A percentile compares a stretch with the other conserved stretches of the same genome.
These are phyloP conservation scores for Penicillium coprophilum DNA, from an alignment of 495 filamentous ascomycete species.

Conservation along the genomic window DNA sequence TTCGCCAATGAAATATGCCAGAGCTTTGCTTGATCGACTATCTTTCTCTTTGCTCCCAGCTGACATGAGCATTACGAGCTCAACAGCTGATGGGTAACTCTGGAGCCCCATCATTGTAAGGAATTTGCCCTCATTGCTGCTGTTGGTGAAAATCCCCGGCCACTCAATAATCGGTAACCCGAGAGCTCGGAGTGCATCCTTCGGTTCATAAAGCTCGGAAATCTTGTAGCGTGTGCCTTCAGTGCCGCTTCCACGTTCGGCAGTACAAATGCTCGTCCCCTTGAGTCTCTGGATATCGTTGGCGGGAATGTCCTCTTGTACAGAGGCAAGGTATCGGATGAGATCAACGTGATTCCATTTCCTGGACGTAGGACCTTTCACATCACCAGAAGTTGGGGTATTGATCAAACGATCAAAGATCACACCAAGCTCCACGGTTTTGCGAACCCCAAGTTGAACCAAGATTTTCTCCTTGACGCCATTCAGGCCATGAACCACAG, in stretches of 20 bases:
- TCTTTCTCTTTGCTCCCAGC: slow-evolving; percentile 56
- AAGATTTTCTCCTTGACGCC: slow-evolving; percentile 89
- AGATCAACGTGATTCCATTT: slow-evolving; percentile 94
- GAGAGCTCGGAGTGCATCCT: slow-evolving; percentile 64
- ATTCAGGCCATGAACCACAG: slow-evolving; percentile 69
- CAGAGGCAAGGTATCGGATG: slow-evolving; percentile 88
- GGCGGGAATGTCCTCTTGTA: slow-evolving; percentile 82
- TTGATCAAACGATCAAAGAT: slow-evolving; percentile 85
- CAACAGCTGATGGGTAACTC: slow-evolving; percentile 62
- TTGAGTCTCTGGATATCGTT: slow-evolving; percentile 80
- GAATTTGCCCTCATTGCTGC: slow-evolving; percentile 70
- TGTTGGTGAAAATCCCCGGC: slow-evolving; percentile 64
- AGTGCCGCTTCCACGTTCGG: slow-evolving; percentile 53
- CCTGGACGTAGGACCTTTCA: slow-evolving; percentile 31
- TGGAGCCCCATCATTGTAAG: slow-evolving; percentile 68
- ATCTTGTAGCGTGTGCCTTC: slow-evolving; percentile 66
- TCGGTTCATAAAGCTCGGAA: slow-evolving; percentile 83
- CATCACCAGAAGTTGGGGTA: slow-evolving; percentile 42
- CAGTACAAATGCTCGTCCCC: slow-evolving; percentile 74
- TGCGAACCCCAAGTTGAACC: slow-evolving; percentile 69
- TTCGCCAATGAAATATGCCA: slow-evolving; percentile 81
- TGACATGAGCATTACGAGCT: slow-evolving; percentile 74
- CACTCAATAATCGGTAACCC: slow-evolving; percentile 81
- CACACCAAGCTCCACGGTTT: slow-evolving; percentile 87
- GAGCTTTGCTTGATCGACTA: slow-evolving; percentile 59